Conservation (phyloP, 2,329 filamentous ascomycete genomes). For the Xylariaceae sp. region DNA sequence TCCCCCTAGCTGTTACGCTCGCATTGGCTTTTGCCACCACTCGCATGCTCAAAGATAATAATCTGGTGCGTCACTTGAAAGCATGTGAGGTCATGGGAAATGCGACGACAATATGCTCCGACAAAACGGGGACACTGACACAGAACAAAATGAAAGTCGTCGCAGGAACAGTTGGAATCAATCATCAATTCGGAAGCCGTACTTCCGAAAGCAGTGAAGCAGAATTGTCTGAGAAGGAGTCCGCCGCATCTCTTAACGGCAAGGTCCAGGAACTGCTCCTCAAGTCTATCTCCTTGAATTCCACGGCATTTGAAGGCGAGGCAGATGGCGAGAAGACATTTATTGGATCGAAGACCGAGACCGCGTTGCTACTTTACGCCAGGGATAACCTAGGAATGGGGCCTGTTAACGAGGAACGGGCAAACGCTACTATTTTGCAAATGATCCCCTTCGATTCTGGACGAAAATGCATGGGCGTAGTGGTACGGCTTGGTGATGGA, state of each 20-base stretch:
- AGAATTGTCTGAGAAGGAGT: slow-evolving; percentile 44
- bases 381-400: slow-evolving; percentile 64
- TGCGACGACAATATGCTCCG: slow-evolving; percentile 65
- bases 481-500: slow-evolving; percentile 49
- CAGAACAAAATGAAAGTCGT: slow-evolving; percentile 68
- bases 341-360: slow-evolving; percentile 75
- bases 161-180: slow-evolving; percentile 54
- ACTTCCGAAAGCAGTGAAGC: slow-evolving; percentile 22
- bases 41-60: slow-evolving; percentile 73
- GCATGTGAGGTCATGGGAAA: slow-evolving; percentile 81
- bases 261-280: slow-evolving; percentile 51
- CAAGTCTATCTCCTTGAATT: slow-evolving; percentile 61
- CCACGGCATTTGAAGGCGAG: slow-evolving; percentile 72
- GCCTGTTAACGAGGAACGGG: slow-evolving; percentile 59
- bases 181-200: slow-evolving; percentile 49
- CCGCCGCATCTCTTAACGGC: slow-evolving; percentile 43
- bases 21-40: slow-evolving; percentile 74
- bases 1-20: slow-evolving; percentile 73
- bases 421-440: slow-evolving; percentile 56
- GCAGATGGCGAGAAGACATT: slow-evolving; percentile 63
- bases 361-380: slow-evolving; percentile 67
- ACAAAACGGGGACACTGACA: slow-evolving; percentile 64
- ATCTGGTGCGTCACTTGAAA: slow-evolving; percentile 70
- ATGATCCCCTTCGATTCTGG: slow-evolving; percentile 72
- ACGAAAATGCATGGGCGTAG: slow-evolving; percentile 67